Percentiles rank a stretch among this genome's conserved stretches.
Conservation (phyloP, 2,329 filamentous ascomycete genomes). For the Nothophaeocryptopus gaeumannii region DNA sequence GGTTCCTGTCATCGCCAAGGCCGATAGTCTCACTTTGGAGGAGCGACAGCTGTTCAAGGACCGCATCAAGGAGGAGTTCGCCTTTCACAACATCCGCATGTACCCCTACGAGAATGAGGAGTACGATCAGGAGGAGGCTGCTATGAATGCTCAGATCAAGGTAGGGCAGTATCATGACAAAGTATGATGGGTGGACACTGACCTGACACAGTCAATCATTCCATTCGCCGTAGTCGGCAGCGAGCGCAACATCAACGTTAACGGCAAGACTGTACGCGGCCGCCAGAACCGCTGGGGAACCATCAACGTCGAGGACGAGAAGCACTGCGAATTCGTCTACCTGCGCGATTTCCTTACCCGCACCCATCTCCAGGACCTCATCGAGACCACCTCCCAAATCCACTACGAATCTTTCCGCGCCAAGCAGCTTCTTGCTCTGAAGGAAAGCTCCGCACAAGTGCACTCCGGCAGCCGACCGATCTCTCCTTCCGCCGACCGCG, state of each 20-base stretch:
- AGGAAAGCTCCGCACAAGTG: constrained; percentile 91
- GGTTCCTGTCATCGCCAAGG: constrained; percentile 97
- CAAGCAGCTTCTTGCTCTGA: constrained; percentile 95
- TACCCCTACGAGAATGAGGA: constrained; percentile 99
- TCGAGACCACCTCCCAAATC: constrained; percentile 98
- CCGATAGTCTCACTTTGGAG: constrained; percentile 91
- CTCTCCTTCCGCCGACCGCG: constrained; percentile 88
- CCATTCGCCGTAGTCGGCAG: constrained; percentile 98
- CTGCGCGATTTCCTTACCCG: constrained; percentile 97
- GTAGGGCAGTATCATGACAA: constrained; percentile 46
- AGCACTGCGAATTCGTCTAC: constrained; percentile 99
- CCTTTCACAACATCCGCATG: constrained; percentile 99
- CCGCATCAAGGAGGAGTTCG: constrained; percentile 97
- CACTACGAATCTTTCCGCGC: constrained; percentile 99
- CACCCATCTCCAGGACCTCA: constrained; percentile 96
- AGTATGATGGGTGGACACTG: constrained; percentile 1
- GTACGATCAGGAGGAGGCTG: constrained; percentile 93
- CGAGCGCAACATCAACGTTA: constrained; percentile 95
- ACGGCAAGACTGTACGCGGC: constrained; percentile 87
- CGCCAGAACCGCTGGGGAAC: constrained; percentile 99
- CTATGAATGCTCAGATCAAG: constrained; percentile 94
- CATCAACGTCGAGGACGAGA: constrained; percentile 99
- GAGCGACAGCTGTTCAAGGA: constrained; percentile 97
- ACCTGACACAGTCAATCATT: constrained; percentile 68
- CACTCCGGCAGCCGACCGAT: constrained; percentile 76